These are phyloP conservation scores for Paulownia fortunei DNA, from an alignment of 257 asterid genomes.

Conservation along the genomic window DNA sequence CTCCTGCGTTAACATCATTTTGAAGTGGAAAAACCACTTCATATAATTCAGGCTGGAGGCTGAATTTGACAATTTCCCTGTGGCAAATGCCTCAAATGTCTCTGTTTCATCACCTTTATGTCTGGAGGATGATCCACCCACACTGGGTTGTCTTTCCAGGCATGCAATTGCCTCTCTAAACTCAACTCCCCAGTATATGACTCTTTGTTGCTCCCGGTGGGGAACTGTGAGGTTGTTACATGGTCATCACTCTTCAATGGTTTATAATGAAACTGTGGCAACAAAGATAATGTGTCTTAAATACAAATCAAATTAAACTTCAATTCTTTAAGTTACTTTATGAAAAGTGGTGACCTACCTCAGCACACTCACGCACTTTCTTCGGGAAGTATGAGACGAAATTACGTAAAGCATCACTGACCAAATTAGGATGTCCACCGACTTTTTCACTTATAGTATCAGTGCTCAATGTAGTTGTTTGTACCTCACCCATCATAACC, in stretches of 20 bases:
- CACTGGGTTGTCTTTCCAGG: constrained; percentile 80
- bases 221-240: constrained; percentile 23
- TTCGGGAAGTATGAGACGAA: constrained; percentile 37
- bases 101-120: constrained; percentile 58
- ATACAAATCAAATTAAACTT: constrained; percentile 4
- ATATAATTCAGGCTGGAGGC: not conserved
- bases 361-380: constrained; percentile 37
- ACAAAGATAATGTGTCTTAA: constrained; percentile 8
- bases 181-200: constrained; percentile 43
- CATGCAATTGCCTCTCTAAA: constrained; percentile 66
- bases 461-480: constrained; percentile 2
- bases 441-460: constrained; percentile 22
- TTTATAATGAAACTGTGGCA: constrained; percentile 47
- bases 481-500: constrained; percentile 38
- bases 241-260: constrained; percentile 37
- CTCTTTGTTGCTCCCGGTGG: constrained; percentile 35
- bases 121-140: constrained; percentile 73
- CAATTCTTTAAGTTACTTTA: constrained; percentile 11
- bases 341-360: constrained; percentile 30
- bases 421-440: constrained; percentile 32
- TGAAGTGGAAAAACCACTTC: not conserved
- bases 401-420: constrained; percentile 28
- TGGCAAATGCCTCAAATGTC: not conserved
- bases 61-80: not conserved
- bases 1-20: not conserved